Base-by-base conservation (phyloP, 345 rosid genomes). In the Pseudoturritis turrita region DNA sequence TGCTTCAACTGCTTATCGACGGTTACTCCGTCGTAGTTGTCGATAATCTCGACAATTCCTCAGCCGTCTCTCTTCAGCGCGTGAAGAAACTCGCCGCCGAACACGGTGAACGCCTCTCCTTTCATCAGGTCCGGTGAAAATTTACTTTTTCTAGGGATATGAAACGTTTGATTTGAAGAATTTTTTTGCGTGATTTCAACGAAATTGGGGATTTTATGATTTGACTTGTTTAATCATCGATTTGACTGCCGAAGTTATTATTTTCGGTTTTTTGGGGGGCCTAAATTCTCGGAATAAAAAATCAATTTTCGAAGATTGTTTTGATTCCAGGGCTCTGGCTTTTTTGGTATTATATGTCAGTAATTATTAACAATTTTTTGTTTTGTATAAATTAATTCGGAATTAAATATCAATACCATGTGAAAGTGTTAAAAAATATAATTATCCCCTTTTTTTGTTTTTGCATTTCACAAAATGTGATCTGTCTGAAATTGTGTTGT, bases 31-130 rank as follows among this genome's bases (percentile, higher is more conserved):
- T 64, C 68, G 89, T 83, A 4, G 96, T 89, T 40, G 83, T 89
- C 15, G 98, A 94, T 74, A 94, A 88, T 76, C 92, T 94, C 59
- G 89, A 91, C 26, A 91, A 94, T 71, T 71, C 97, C 46, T 87
- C 92, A 4, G 80, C 47, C 12, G 69, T 83, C 26, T 85, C 96
- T 13, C 65, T 94, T 28, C 13, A 75, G 6, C 81, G 94, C 49
- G 95, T 91, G 7, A 65, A 65, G 75, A 82, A 86, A 41, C 92
- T 94, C 75, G 92, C 98, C 68, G 89, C 70, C 0, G 66, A 66
- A 36, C 73, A 59, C 51, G 88, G 82, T 31, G 29, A 68, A 12
- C 86, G 80, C 43, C 88, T 94, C 72, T 75, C 85, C 60, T 91
- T 89, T 75, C 82, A 74, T 44, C 66, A 88, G 98, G 98, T 91